Evolutionary conservation across 2,329 filamentous ascomycete genomes (phyloP).

Genomic region (Pseudocercospora fijiensis): DNA sequence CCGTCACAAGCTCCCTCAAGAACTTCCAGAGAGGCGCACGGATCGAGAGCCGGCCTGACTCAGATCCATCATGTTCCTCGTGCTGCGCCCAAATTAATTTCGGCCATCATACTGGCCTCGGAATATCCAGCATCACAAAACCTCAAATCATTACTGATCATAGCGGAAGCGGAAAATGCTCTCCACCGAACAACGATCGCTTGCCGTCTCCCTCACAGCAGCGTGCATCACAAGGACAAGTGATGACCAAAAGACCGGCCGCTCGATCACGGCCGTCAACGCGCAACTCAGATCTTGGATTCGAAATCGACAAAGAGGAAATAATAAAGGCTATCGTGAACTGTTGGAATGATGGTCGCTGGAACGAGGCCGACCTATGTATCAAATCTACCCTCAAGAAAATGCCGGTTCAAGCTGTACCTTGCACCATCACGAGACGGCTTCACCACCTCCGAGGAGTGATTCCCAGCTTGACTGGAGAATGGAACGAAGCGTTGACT

Average conservation of each 20-base stretch:
- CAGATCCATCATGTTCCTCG: no score
- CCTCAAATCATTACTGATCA: no score
- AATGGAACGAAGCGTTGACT: conserved; percentile 19
- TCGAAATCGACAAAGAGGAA: conserved; percentile 8
- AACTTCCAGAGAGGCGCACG: no score
- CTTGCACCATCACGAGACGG: conserved; percentile 9
- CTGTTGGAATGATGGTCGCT: conserved; percentile 17
- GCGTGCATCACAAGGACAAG: no score
- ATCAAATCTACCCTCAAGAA: not conserved
- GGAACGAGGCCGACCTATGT: conserved; percentile 19
- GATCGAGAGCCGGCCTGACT: no score
- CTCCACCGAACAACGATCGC: not conserved
- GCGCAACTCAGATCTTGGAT: not conserved
- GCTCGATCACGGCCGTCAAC: no score
- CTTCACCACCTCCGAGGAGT: conserved; percentile 27
- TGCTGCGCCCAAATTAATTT: no score
- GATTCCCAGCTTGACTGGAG: conserved; percentile 25
- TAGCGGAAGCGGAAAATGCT: not conserved
- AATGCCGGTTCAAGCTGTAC: not conserved
- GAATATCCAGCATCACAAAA: no score
- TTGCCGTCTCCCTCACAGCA: not conserved
- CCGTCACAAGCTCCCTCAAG: no score
- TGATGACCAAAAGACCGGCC: no score
- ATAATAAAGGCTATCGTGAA: conserved; percentile 12
- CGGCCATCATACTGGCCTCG: no score